A percentile compares a stretch with the other conserved stretches of the same genome.
Evolutionary conservation across 176 grass and related monocot genomes (phyloP).

Genomic region (Hordeum marinum): DNA sequence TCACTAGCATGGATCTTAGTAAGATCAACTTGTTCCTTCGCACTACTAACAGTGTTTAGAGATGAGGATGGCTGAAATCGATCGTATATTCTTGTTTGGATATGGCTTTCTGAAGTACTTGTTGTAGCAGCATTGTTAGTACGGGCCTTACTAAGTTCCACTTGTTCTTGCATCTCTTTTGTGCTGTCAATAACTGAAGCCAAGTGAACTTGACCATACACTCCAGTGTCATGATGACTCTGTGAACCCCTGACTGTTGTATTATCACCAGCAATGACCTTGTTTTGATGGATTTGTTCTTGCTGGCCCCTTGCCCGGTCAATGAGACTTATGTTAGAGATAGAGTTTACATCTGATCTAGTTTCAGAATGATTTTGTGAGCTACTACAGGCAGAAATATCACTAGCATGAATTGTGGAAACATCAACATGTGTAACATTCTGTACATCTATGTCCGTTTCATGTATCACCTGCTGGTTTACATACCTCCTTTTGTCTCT

Average conservation of each 20-base stretch:
- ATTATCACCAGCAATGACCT: conserved; percentile 22
- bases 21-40: conserved; percentile 29
- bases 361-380: conserved; percentile 30
- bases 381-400: conserved; percentile 25
- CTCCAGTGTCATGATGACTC: conserved; percentile 15
- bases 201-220: conserved; percentile 18
- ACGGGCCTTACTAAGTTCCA: conserved; percentile 12
- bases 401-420: conserved; percentile 26
- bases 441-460: conserved; percentile 45
- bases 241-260: conserved; percentile 13
- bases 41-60: conserved; percentile 9
- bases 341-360: conserved; percentile 21
- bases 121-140: conserved; percentile 4
- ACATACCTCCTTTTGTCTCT: conserved; percentile 56
- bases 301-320: not conserved
- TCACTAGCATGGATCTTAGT: conserved; percentile 17
- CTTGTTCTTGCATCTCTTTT: conserved; percentile 26
- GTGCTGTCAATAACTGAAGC: conserved; percentile 15
- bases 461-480: conserved; percentile 54
- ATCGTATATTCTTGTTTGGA: not conserved
- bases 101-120: not conserved
- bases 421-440: conserved; percentile 50
- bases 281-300: conserved; percentile 30
- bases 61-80: conserved; percentile 1
- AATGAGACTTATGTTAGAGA: conserved; percentile 18